phyloP scores from a whole-genome alignment of 805 yeast genomes.

The Geotrichum ghanense region DNA sequence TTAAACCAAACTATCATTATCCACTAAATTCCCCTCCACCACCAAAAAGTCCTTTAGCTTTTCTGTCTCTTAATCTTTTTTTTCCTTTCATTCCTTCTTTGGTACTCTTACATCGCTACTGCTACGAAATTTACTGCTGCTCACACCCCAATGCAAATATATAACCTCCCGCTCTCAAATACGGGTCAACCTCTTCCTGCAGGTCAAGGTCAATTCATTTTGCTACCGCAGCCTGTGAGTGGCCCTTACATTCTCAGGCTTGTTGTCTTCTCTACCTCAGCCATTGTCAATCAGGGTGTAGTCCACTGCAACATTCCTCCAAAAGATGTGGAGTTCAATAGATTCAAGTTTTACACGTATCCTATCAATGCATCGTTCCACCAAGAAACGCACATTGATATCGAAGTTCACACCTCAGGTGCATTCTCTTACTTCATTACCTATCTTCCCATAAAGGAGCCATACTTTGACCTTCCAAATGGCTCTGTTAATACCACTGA shows the following conservation, averaged over 20 bases:
- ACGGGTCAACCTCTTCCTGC: slow-evolving; percentile 21
- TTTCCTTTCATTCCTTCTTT: no score
- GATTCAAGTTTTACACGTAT: slow-evolving; percentile 44
- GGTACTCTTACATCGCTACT: neutral
- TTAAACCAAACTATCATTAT: no score
- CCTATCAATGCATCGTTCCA: slow-evolving; percentile 45
- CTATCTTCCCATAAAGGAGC: slow-evolving; percentile 30
- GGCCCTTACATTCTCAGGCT: slow-evolving; percentile 39
- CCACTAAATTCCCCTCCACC: no score
- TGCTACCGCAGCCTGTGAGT: slow-evolving; percentile 28
- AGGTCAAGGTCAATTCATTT: slow-evolving; percentile 27
- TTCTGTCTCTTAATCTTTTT: no score
- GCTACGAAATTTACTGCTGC: neutral
- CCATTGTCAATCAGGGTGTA: slow-evolving; percentile 56
- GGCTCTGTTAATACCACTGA: neutral
- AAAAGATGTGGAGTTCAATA: slow-evolving; percentile 34
- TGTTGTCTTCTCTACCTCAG: slow-evolving; percentile 63
- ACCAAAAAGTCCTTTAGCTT: no score
- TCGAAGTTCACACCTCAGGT: slow-evolving; percentile 64
- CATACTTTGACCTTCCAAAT: slow-evolving; percentile 10
- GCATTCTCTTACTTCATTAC: slow-evolving; percentile 64
- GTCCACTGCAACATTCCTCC: slow-evolving; percentile 68
- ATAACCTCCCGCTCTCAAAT: slow-evolving; percentile 17
- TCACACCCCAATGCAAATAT: neutral
- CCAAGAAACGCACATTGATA: slow-evolving; percentile 46